Evolutionary conservation across 495 filamentous ascomycete species (phyloP).

Genomic region (Amorphotheca resinae): DNA sequence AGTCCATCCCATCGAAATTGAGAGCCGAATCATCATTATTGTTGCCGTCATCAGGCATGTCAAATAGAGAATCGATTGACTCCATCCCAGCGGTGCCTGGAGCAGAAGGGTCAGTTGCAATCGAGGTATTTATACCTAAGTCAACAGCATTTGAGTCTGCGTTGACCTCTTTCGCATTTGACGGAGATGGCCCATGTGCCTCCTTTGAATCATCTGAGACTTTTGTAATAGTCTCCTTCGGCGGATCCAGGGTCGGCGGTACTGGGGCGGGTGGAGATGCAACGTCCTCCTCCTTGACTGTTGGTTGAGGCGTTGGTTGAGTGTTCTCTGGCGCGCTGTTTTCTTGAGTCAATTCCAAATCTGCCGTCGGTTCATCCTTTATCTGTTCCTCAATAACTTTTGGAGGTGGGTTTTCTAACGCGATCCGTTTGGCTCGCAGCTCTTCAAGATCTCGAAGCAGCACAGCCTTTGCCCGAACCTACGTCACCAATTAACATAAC

Average conservation of each 20-base stretch:
- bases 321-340: background rate
- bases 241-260: slow-evolving; percentile 1
- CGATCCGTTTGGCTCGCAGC: slow-evolving; percentile 10
- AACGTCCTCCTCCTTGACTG: slow-evolving; percentile 5
- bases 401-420: slow-evolving; percentile 14
- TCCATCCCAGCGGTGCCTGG: slow-evolving; percentile 1
- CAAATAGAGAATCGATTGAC: slow-evolving; percentile 17
- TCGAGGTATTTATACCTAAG: slow-evolving; percentile 10
- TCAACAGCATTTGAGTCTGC: slow-evolving; percentile 7
- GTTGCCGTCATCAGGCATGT: slow-evolving; percentile 7
- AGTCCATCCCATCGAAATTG: slow-evolving; percentile 16
- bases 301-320: background rate
- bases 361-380: background rate
- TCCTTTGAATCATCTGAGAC: background rate
- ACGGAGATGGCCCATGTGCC: slow-evolving; percentile 8
- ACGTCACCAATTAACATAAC: background rate
- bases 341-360: background rate
- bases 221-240: slow-evolving; percentile 4
- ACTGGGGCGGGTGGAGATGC: background rate
- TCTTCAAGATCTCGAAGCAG: slow-evolving; percentile 18
- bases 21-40: slow-evolving; percentile 6
- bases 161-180: slow-evolving; percentile 1
- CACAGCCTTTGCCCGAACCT: slow-evolving; percentile 20
- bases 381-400: slow-evolving; percentile 7
- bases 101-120: background rate